phyloP scores from a whole-genome alignment of 2,329 filamentous ascomycete genomes.

The Arthrobotrys megalospora region DNA sequence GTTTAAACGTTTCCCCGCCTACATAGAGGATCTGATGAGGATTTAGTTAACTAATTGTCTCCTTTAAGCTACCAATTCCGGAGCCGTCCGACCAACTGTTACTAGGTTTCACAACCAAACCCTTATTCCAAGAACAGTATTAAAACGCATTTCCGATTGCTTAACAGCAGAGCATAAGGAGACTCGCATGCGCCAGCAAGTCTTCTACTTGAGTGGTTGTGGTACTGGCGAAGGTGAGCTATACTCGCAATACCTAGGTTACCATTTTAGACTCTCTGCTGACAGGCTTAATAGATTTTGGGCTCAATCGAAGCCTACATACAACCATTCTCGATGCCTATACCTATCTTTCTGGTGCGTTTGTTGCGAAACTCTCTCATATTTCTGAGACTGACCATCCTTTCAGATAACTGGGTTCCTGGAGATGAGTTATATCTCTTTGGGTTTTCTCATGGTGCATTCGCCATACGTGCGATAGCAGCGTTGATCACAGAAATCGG shows the following conservation, averaged over 20 bases:
- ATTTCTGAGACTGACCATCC: neutral
- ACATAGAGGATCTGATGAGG: neutral
- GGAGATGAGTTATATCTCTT: slow-evolving; percentile 74
- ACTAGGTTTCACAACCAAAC: neutral
- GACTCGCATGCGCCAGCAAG: slow-evolving; percentile 37
- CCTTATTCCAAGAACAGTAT: slow-evolving; percentile 39
- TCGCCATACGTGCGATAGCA: slow-evolving; percentile 73
- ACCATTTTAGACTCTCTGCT: neutral
- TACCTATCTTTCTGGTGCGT: slow-evolving; percentile 49
- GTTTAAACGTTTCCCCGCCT: neutral
- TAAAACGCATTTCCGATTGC: slow-evolving; percentile 51
- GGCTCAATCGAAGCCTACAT: slow-evolving; percentile 46
- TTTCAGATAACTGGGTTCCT: slow-evolving; percentile 72
- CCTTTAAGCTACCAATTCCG: slow-evolving; percentile 2
- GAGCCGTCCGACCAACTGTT: neutral
- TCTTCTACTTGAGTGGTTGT: slow-evolving; percentile 48
- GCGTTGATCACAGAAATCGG: slow-evolving; percentile 72
- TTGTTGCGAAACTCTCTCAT: neutral
- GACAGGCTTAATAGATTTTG: slow-evolving; percentile 33
- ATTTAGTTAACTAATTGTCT: neutral
- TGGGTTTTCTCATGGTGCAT: slow-evolving; percentile 75
- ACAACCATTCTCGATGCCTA: slow-evolving; percentile 44
- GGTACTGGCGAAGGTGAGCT: slow-evolving; percentile 46
- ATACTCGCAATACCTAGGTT: neutral
- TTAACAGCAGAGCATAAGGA: slow-evolving; percentile 32